Conservation (phyloP, 305 asterid species). For the Coffea humblotiana region DNA sequence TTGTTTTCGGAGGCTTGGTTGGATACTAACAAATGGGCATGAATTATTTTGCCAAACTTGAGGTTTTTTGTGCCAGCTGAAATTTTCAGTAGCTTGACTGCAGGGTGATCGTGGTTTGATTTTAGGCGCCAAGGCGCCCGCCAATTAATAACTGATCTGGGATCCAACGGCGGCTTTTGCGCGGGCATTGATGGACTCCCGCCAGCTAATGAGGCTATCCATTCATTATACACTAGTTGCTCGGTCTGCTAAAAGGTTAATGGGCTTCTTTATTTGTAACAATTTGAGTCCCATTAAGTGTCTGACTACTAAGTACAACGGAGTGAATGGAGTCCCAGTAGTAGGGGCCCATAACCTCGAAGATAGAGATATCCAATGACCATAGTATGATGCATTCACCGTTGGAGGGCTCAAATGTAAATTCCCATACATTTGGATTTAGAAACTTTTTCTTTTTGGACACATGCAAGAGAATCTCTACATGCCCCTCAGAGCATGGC, state of each 20-base stretch:
- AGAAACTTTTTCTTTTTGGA: too few relatives aligned
- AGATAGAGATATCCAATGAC: too few relatives aligned
- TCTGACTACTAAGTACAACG: too few relatives aligned
- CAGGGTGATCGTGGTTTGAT: conserved; percentile 9
- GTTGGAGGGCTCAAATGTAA: too few relatives aligned
- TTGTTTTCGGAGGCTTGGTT: conserved; percentile 41
- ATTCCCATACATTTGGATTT: too few relatives aligned
- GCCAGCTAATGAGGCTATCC: too few relatives aligned
- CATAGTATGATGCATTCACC: too few relatives aligned
- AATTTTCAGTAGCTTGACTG: conserved; percentile 50
- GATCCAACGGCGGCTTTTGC: neutral
- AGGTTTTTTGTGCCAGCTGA: conserved; percentile 46
- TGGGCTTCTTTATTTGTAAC: neutral
- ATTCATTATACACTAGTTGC: neutral
- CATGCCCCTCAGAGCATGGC: too few relatives aligned
- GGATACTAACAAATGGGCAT: conserved; percentile 62
- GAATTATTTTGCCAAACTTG: conserved; percentile 55
- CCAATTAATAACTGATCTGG: neutral
- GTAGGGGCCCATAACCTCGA: too few relatives aligned
- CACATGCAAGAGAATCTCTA: too few relatives aligned
- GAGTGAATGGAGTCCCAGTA: too few relatives aligned
- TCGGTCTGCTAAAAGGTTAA: neutral
- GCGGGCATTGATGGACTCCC: conserved; percentile 1
- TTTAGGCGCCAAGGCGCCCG: conserved; percentile 16
- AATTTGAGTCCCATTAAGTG: too few relatives aligned